phyloP scores from a whole-genome alignment of 805 yeast genomes.

The Zygosaccharomyces bisporus region DNA sequence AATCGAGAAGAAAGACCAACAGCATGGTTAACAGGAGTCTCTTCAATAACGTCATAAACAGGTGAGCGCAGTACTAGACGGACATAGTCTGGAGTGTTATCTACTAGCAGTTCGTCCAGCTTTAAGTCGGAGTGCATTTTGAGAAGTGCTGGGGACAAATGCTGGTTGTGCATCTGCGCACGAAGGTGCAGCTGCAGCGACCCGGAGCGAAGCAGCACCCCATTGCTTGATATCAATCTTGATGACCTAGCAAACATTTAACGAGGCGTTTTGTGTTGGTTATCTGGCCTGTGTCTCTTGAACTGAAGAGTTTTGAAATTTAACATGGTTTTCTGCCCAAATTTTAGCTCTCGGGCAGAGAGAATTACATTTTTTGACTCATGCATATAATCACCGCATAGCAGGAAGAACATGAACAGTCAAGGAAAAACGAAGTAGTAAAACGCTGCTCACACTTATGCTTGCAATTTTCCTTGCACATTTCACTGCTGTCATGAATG shows the following conservation, averaged over 20 bases:
- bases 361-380: not conserved
- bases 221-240: not conserved
- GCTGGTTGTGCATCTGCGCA: conserved; percentile 19
- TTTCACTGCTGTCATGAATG: too few relatives aligned
- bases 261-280: not conserved
- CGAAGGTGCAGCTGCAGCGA: conserved; percentile 12
- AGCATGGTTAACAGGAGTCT: conserved; percentile 79
- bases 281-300: not conserved
- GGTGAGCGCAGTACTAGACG: conserved; percentile 86
- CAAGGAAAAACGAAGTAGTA: too few relatives aligned
- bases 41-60: conserved; percentile 92
- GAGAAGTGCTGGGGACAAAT: conserved; percentile 22
- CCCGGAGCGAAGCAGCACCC: conserved; percentile 3
- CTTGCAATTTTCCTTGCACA: too few relatives aligned
- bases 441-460: too few relatives aligned
- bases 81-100: conserved; percentile 87
- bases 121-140: conserved; percentile 33
- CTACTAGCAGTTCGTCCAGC: conserved; percentile 48
- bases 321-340: not conserved
- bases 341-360: not conserved
- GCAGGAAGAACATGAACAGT: too few relatives aligned
- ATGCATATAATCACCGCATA: too few relatives aligned
- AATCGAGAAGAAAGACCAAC: conserved; percentile 66
- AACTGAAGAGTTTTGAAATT: not conserved
- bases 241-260: conserved; percentile 2